Conservation (phyloP, 768 basidiomycete species). For the Gelatoporia subvermispora region DNA sequence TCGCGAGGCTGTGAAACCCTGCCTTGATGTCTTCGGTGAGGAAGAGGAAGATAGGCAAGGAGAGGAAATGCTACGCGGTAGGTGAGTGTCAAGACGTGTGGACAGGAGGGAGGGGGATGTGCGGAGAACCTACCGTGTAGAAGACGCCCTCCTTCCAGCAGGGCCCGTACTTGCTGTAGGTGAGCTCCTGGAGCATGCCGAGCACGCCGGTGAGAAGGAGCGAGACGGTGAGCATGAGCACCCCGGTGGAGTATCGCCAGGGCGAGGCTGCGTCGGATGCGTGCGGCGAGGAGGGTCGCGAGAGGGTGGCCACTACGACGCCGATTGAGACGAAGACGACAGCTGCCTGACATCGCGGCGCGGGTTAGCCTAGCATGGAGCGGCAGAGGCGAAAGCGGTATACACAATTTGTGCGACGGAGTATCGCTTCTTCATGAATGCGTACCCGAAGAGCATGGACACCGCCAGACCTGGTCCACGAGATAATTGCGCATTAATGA, state of each 20-base stretch:
- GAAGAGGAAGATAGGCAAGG: conserved; percentile 72
- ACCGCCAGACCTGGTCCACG: conserved; percentile 64
- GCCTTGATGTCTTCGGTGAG: conserved; percentile 51
- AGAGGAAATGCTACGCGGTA: conserved; percentile 62
- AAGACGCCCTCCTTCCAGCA: conserved; percentile 83
- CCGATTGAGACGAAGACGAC: conserved; percentile 66
- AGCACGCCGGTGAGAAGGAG: conserved; percentile 63
- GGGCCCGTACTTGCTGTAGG: conserved; percentile 68
- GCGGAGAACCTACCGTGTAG: conserved; percentile 61
- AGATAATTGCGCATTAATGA: too few relatives aligned
- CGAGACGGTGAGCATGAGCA: conserved; percentile 62
- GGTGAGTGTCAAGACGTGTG: neutral
- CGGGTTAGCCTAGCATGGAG: too few relatives aligned
- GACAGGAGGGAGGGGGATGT: neutral
- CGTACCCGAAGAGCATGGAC: conserved; percentile 68
- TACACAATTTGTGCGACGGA: conserved; percentile 56
- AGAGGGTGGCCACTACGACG: conserved; percentile 69
- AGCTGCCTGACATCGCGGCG: conserved; percentile 43
- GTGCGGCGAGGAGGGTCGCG: conserved; percentile 39
- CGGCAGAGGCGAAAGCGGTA: neutral
- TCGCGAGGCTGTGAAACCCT: conserved; percentile 46
- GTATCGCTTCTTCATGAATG: conserved; percentile 58
- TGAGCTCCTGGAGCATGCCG: conserved; percentile 73
- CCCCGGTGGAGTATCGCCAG: conserved; percentile 52
- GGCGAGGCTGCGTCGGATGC: conserved; percentile 10